Percentiles rank a stretch among this genome's conserved stretches.
Evolutionary conservation across 1,284 basidiomycete genomes (phyloP).

Genomic region (Caloboletus inedulis): DNA sequence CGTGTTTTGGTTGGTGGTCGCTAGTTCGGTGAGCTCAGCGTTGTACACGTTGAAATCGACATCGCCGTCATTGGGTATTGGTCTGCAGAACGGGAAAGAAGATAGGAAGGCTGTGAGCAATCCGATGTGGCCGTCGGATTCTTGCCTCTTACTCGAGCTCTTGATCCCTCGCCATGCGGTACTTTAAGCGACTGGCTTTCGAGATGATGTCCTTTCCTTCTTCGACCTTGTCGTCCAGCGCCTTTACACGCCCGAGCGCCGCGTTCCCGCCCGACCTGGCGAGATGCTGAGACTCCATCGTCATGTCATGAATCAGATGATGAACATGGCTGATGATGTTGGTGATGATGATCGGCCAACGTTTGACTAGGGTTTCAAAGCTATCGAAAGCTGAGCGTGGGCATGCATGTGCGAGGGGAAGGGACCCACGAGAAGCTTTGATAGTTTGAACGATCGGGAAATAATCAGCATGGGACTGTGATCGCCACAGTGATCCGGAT

Average conservation of each 20-base stretch:
- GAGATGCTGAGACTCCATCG: conserved; percentile 25
- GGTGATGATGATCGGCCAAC: conserved; percentile 92
- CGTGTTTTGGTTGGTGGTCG: conserved; percentile 53
- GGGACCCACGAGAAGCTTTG: conserved; percentile 49
- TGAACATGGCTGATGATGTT: conserved; percentile 73
- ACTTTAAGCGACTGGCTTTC: conserved; percentile 79
- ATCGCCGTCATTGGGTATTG: conserved; percentile 71
- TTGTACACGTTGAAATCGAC: conserved; percentile 72
- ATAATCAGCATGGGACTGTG: conserved; percentile 4
- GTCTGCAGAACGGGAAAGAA: conserved; percentile 39
- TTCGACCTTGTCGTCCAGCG: conserved; percentile 42
- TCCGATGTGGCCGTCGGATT: neutral
- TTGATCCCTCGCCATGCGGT: conserved; percentile 85
- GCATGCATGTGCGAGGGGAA: neutral
- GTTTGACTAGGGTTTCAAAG: conserved; percentile 54
- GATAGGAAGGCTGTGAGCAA: conserved; percentile 1
- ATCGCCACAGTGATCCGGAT: neutral
- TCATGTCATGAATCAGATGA: conserved; percentile 52
- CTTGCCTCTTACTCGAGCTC: conserved; percentile 56
- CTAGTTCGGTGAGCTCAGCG: conserved; percentile 55
- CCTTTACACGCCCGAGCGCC: conserved; percentile 15
- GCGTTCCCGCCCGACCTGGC: conserved; percentile 8
- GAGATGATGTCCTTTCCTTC: conserved; percentile 84
- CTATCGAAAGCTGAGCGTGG: conserved; percentile 38
- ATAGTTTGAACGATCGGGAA: neutral